Evolutionary conservation across 2,329 filamentous ascomycete genomes (phyloP), one percentile per base, ranked within the genome.

Genomic region (Diaporthe sp.): DNA sequence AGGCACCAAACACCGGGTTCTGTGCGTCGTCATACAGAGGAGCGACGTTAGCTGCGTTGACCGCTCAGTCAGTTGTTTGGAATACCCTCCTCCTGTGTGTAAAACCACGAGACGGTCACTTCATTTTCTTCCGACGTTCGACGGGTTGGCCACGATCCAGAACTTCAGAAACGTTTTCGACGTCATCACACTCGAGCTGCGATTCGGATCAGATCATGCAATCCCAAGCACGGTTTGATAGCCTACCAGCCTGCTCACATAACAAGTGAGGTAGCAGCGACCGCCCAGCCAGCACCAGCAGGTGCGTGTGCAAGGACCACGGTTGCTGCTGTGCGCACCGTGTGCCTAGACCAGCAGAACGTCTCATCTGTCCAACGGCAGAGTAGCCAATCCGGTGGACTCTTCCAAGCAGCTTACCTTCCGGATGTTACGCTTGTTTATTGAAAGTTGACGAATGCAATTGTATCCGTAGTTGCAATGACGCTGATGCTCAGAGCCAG

Each of bases 131-230:
- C 25, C 55, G 46, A 49, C 22, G 25, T 31, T 70, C 5, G 31
- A 46, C 42, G 39, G 69, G 42, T 42, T 61, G 65, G 25, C 51
- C 42, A 51, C 22, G 44, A 53, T 55, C 53, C 42, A 44, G 58
- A 68, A 28, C 19, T 44, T 68, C 58, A 57, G 70, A 44, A 61
- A 68, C 51, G 34, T 49, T 61, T 34, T 49, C 59, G 61, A 75
- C 70, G 69, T 75, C 70, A 75, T 70, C 46, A 31, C 51, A 59
- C 53, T 73, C 53, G 61, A 53, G 31, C 22, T 28, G 51, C 59
- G 28, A 31, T 55, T 59, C 49, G 65, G 39, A 51, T 73, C 69
- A 73, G 74, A 73, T 72, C 73, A 65, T 75, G 51, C 65, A 68
- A 57, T 53, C 37, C 49, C 34, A 37, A 65, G 28, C 37, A 34